phyloP scores from a whole-genome alignment of 257 asterid genomes.

The Pogostemon cablin region DNA sequence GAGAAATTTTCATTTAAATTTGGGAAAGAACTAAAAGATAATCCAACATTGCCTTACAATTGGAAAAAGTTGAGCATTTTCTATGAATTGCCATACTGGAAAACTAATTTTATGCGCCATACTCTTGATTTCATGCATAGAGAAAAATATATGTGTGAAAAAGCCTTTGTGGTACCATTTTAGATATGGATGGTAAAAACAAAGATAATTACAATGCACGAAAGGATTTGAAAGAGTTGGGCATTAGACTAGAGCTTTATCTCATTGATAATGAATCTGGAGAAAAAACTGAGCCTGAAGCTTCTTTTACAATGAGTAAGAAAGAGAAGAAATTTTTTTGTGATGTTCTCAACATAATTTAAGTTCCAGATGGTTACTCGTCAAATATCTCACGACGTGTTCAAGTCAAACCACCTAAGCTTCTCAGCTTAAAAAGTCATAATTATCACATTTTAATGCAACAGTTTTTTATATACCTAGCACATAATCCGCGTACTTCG shows the following conservation, averaged over 20 bases:
- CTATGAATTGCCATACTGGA: not conserved
- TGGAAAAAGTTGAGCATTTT: not conserved
- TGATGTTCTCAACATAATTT: not conserved
- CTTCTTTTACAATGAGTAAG: not conserved
- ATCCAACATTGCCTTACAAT: not conserved
- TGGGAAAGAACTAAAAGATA: not conserved
- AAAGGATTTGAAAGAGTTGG: not conserved
- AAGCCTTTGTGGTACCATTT: not conserved
- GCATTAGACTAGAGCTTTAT: not conserved
- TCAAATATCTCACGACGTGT: not conserved
- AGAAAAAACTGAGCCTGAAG: not conserved
- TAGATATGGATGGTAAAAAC: not conserved
- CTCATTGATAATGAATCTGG: not conserved
- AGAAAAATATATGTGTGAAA: not conserved
- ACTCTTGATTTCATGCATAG: not conserved
- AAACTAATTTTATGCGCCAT: not conserved
- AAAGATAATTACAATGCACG: not conserved
- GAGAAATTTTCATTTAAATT: not conserved
- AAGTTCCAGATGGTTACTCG: not conserved
- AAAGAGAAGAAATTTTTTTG: not conserved
- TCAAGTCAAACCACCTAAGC: not conserved
- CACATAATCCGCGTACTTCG: no score
- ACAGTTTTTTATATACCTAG: no score
- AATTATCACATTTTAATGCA: conserved; percentile 9
- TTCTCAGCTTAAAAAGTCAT: not conserved